Evolutionary conservation across 345 rosid genomes (phyloP).

Genomic region (Sonneratia caseolaris): DNA sequence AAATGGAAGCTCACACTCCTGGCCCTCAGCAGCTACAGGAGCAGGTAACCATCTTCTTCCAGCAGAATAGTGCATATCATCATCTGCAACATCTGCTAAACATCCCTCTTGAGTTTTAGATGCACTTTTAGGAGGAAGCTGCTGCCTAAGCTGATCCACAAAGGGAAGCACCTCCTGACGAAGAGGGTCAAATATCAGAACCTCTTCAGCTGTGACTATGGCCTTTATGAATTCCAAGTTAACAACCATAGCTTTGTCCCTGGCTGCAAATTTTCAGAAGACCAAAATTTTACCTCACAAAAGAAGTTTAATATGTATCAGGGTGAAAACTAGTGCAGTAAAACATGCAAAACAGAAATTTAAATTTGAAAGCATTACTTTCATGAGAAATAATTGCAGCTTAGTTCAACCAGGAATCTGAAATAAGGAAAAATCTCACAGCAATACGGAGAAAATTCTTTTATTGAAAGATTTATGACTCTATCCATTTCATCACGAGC

Average conservation of each 20-base stretch:
- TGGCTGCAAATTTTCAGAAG: slow-evolving; percentile 29
- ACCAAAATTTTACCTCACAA: not conserved
- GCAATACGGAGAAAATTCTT: not conserved
- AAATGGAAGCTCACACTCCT: slow-evolving; percentile 79
- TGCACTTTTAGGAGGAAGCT: slow-evolving; percentile 43
- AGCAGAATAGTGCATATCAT: slow-evolving; percentile 32
- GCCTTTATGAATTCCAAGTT: slow-evolving; percentile 77
- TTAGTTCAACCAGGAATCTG: too few species aligned
- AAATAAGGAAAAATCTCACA: too few species aligned
- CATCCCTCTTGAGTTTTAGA: slow-evolving; percentile 25
- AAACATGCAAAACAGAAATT: not conserved
- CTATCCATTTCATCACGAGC: not conserved
- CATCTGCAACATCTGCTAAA: slow-evolving; percentile 19
- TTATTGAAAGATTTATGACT: not conserved
- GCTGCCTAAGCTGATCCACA: slow-evolving; percentile 68
- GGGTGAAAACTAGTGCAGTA: too few species aligned
- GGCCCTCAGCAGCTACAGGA: slow-evolving; percentile 66
- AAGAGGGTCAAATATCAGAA: slow-evolving; percentile 67
- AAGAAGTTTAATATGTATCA: not conserved
- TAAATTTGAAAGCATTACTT: not conserved
- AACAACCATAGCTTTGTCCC: slow-evolving; percentile 87
- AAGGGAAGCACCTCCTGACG: slow-evolving; percentile 64
- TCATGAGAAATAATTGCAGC: not conserved
- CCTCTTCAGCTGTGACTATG: slow-evolving; percentile 78
- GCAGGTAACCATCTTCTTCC: slow-evolving; percentile 42